Evolutionary conservation across 129 eudicot genomes (phyloP), one percentile per base, ranked within the genome.

Genomic region (Smallanthus sonchifolius): DNA sequence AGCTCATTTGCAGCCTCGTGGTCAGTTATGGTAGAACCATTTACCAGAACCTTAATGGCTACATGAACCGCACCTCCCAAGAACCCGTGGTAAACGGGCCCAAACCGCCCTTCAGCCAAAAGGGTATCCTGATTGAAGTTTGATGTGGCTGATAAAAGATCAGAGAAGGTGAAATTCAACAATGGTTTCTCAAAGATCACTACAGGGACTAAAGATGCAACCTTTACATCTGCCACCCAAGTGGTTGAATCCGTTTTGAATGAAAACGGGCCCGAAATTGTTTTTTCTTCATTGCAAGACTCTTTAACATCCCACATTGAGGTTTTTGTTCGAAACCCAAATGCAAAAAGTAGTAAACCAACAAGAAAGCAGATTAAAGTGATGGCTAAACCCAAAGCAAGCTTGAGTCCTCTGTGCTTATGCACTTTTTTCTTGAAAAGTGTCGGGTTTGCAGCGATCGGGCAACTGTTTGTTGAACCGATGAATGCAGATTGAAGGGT

Each of bases 151-250:
- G 96, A 83, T 75, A 91, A 79, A 40, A 91, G 89, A 79, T 91
- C 97, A 0, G 95, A 85, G 44, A 91, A 91, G 11, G 96, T 91
- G 75, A 86, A 88, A 62, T 86, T 86, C 80, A 91, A 67, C 96
- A 91, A 73, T 28, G 97, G 97, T 82, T 91, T 91, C 83, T 91
- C 95, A 57, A 91, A 91, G 45, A 91, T 91, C 47, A 91, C 88
- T 4, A 91, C 97, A 1, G 90, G 95, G 10, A 88, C 97, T 9
- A 85, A 83, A 40, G 87, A 81, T 47, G 97, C 92, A 65, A 82
- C 81, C 87, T 86, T 91, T 36, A 91, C 90, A 77, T 91, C 97
- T 38, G 97, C 95, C 2, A 86, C 92, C 97, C 97, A 91, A 70
- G 95, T 91, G 72, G 96, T 91, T 19, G 96, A 91, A 80, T 91